Base-by-base conservation (phyloP, 352 stramenopile species). In the Pythium sukuiense region DNA sequence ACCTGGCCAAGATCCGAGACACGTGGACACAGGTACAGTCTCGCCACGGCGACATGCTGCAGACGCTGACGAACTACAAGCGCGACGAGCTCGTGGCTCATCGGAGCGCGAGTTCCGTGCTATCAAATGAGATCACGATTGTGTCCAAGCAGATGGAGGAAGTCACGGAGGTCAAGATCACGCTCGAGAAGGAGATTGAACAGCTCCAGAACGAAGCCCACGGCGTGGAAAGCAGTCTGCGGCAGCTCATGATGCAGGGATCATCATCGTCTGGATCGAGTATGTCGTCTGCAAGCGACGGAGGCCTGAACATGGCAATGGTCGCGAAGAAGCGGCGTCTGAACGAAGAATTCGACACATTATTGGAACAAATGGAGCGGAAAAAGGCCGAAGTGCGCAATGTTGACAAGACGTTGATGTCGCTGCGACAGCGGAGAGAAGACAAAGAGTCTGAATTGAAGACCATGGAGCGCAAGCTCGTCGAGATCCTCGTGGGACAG, bases 401-500 rank as follows among this genome's bases (percentile, higher is more conserved):
- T 11, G 67, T 87, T 13, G 85, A 92, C 43, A 81, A 85, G 72
- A 93, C 86, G 32, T 67, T 91, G 11, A 63, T 59, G 9, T 76
- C 76, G 24, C 71, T 95, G 50, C 76, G 82, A 18, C 46, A 74
- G 29, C 76, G 78, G 13, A 54, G 79, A 32, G 80, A 91, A 58
- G 75, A 81, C n/a, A 95, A 95, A 71, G 85, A 95, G 61, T 61
- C 74, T 14, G 83, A 93, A 71, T 84, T 95, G 74, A 85, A 89
- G 29, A 63, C 35, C 27, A 81, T 93, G 73, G 86, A 95, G 64
- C 78, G 86, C 43, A 87, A 92, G 61, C 71, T 95, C 16, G 86
- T 95, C 2, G 81, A 93, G 72, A 92, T 95, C 46, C 71, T 95
- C 24, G 85, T 95, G 24, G 81, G 90, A 16, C 86, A 95, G 72